These are phyloP conservation scores for Camillea tinctor DNA, from an alignment of 2,329 filamentous ascomycete genomes.

Conservation along the genomic window DNA sequence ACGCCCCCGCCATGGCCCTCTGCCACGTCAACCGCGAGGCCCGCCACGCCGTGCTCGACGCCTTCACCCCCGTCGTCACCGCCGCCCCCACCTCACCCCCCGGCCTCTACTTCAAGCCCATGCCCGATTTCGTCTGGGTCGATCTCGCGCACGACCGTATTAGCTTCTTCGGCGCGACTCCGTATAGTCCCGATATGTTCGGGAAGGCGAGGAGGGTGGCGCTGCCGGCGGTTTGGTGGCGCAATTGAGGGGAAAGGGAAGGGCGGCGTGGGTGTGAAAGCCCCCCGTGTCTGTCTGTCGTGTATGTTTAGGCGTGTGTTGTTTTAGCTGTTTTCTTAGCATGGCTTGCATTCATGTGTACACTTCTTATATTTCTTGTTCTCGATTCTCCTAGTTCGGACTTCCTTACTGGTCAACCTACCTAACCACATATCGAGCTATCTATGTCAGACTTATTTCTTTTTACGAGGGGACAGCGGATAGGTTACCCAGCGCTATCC, in stretches of 20 bases:
- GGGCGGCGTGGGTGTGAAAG: background rate
- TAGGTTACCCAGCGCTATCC: too few species aligned
- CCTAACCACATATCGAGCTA: too few species aligned
- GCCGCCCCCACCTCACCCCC: background rate
- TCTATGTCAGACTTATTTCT: too few species aligned
- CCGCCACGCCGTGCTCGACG: slow-evolving; percentile 15
- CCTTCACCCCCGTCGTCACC: slow-evolving; percentile 14
- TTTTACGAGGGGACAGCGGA: too few species aligned
- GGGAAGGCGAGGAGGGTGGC: slow-evolving; percentile 12
- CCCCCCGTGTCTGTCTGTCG: background rate
- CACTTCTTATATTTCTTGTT: too few species aligned
- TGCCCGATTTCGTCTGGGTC: slow-evolving; percentile 16
- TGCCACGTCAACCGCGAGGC: slow-evolving; percentile 21
- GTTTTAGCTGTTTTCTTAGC: background rate
- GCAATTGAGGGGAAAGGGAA: slow-evolving; percentile 22
- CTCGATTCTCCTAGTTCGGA: too few species aligned
- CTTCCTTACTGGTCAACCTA: too few species aligned
- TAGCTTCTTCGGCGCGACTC: slow-evolving; percentile 12
- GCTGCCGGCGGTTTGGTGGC: slow-evolving; percentile 25
- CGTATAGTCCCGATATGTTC: slow-evolving; percentile 6
- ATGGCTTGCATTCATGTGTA: too few species aligned
- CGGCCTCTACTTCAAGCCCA: background rate
- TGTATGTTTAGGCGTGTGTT: background rate
- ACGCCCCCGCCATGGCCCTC: slow-evolving; percentile 14
- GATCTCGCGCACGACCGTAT: slow-evolving; percentile 13